These are phyloP conservation scores for Ustilago shanxiensis DNA, from an alignment of 1,284 basidiomycete genomes.

Conservation along the genomic window DNA sequence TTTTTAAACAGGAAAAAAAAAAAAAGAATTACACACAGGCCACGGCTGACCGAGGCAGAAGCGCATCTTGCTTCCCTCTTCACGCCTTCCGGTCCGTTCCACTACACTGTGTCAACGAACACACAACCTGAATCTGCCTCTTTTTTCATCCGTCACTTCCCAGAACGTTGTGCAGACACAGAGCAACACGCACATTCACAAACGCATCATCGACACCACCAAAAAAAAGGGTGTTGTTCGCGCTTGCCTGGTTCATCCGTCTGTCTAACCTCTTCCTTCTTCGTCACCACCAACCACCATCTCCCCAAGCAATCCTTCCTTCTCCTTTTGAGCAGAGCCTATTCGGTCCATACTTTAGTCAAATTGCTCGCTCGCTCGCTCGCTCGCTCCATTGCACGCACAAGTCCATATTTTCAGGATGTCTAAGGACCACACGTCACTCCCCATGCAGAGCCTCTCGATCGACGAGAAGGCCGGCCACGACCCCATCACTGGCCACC, in stretches of 20 bases:
- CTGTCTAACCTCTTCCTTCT: background rate
- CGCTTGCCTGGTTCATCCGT: background rate
- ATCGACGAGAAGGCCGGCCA: constrained; percentile 65
- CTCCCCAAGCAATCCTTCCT: background rate
- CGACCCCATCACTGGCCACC: constrained; percentile 64
- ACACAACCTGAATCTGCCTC: too few species aligned
- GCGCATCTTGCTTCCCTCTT: too few species aligned
- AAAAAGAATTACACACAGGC: background rate
- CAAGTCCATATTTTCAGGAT: constrained; percentile 15
- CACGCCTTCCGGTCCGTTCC: constrained; percentile 2
- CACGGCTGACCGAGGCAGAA: background rate
- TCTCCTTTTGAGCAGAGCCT: constrained; percentile 16
- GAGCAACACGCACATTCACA: constrained; percentile 2
- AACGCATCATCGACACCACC: background rate
- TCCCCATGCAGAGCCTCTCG: constrained; percentile 62
- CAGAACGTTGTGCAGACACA: constrained; percentile 3
- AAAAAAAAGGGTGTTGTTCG: constrained; percentile 2
- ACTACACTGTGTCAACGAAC: too few species aligned
- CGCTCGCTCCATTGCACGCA: constrained; percentile 2
- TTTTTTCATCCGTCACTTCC: background rate
- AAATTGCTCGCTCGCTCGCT: constrained; percentile 10
- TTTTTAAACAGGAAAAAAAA: background rate
- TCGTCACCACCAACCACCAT: constrained; percentile 4
- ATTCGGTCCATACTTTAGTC: background rate
- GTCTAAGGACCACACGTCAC: constrained; percentile 63